A percentile compares a stretch with the other conserved stretches of the same genome.
Evolutionary conservation across 2,329 filamentous ascomycete species (phyloP).

Genomic region (Aspergillus sp.): DNA sequence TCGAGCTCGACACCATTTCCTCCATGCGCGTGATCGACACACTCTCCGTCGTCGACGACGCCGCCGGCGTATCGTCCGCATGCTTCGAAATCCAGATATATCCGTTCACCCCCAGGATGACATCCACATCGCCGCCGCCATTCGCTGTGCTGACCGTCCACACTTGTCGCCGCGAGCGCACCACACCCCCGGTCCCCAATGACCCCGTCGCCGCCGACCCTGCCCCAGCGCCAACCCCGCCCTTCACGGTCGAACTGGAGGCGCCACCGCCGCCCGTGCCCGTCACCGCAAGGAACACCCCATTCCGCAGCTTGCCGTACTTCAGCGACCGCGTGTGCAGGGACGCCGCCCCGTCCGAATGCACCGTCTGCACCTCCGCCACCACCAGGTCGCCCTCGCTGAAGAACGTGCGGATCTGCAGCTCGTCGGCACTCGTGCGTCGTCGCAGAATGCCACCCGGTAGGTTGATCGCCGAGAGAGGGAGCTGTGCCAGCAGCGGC

Average conservation of each 20-base stretch:
- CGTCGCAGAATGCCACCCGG: conserved; percentile 89
- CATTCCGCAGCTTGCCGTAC: conserved; percentile 94
- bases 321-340: conserved; percentile 87
- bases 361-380: conserved; percentile 89
- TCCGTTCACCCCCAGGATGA: conserved; percentile 91
- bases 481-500: conserved; percentile 78
- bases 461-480: conserved; percentile 87
- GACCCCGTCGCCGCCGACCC: conserved; percentile 56
- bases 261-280: conserved; percentile 72
- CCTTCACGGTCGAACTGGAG: conserved; percentile 29
- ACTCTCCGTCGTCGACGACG: conserved; percentile 47
- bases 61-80: conserved; percentile 51
- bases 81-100: conserved; percentile 96
- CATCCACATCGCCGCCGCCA: conserved; percentile 64
- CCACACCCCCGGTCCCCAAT: conserved; percentile 72
- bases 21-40: conserved; percentile 78
- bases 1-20: conserved; percentile 76
- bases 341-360: conserved; percentile 78
- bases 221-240: conserved; percentile 32
- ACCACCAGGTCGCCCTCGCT: conserved; percentile 90
- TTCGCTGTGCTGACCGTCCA: conserved; percentile 65
- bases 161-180: conserved; percentile 78
- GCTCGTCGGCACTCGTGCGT: conserved; percentile 90
- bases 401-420: conserved; percentile 97
- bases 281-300: conserved; percentile 77